Evolutionary conservation across 2,329 filamentous ascomycete genomes (phyloP).

Genomic region (Ophioceras dolichostomum): DNA sequence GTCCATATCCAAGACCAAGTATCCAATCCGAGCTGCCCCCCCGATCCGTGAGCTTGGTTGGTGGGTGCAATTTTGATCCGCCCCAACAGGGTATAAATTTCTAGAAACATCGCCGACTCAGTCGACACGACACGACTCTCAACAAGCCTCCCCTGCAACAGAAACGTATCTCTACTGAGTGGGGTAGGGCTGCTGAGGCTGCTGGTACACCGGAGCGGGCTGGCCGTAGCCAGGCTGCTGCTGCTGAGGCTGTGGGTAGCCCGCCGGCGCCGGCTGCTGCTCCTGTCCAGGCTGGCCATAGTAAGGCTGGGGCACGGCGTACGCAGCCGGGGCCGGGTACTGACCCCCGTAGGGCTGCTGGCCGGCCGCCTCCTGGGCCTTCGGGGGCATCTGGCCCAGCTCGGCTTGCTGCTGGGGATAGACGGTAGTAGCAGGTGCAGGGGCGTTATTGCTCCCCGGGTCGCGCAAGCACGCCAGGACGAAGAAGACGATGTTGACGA

Average conservation of each 20-base stretch:
- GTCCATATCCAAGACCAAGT: no score
- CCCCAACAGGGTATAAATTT: no score
- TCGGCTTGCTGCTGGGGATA: constrained; percentile 5
- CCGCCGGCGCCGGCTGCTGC: background rate
- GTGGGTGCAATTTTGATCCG: no score
- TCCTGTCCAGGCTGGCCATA: constrained; percentile 3
- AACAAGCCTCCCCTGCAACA: no score
- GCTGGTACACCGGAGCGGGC: background rate
- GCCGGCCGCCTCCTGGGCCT: constrained; percentile 3
- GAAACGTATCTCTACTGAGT: background rate
- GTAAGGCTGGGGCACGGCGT: constrained; percentile 2
- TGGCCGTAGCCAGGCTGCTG: background rate
- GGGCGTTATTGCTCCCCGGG: background rate
- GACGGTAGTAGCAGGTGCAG: no score
- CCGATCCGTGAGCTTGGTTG: no score
- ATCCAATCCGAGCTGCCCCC: no score
- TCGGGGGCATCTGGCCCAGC: constrained; percentile 6
- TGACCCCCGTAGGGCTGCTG: constrained; percentile 1
- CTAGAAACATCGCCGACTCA: no score
- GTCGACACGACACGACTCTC: no score
- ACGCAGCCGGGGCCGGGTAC: background rate
- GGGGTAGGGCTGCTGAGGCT: background rate
- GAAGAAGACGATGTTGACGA: constrained; percentile 26
- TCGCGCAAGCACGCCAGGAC: constrained; percentile 10
- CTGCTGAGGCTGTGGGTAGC: background rate